Conservation (phyloP, 805 yeast genomes). For the Barnettozyma sucrosica region DNA sequence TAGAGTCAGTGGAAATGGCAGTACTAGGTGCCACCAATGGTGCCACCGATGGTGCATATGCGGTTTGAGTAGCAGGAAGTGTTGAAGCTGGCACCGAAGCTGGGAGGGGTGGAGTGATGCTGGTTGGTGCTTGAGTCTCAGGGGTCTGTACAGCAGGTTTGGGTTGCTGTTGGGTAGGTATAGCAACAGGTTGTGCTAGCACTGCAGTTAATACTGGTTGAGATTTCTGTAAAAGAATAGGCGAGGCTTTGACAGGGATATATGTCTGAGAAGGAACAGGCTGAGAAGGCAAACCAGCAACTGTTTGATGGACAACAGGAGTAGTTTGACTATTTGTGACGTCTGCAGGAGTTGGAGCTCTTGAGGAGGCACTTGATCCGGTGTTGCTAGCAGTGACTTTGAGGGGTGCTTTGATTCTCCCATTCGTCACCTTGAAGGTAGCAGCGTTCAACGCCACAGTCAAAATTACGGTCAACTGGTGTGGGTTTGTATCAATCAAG, state of each 20-base stretch:
- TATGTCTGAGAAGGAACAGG: neutral
- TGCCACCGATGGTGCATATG: neutral
- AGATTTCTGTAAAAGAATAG: neutral
- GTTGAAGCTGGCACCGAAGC: neutral
- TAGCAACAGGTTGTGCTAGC: neutral
- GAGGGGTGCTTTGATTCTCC: slow-evolving; percentile 40
- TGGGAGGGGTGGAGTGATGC: neutral
- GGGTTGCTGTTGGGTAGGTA: neutral
- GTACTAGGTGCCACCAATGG: neutral
- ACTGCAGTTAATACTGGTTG: neutral
- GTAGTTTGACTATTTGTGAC: neutral
- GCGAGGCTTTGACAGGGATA: neutral
- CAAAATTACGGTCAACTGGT: slow-evolving; percentile 69
- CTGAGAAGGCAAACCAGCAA: neutral
- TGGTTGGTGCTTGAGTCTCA: neutral
- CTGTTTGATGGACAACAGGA: neutral
- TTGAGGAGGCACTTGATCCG: slow-evolving; percentile 11
- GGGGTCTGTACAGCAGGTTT: neutral
- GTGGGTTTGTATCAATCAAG: slow-evolving; percentile 74
- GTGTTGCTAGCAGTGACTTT: slow-evolving; percentile 22
- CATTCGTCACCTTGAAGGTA: slow-evolving; percentile 54
- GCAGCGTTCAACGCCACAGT: slow-evolving; percentile 81
- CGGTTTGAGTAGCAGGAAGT: neutral
- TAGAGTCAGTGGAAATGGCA: neutral
- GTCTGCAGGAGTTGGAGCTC: slow-evolving; percentile 9